Conservation (phyloP, 1,284 basidiomycete species). For the Rhizopogon hawkerae region DNA sequence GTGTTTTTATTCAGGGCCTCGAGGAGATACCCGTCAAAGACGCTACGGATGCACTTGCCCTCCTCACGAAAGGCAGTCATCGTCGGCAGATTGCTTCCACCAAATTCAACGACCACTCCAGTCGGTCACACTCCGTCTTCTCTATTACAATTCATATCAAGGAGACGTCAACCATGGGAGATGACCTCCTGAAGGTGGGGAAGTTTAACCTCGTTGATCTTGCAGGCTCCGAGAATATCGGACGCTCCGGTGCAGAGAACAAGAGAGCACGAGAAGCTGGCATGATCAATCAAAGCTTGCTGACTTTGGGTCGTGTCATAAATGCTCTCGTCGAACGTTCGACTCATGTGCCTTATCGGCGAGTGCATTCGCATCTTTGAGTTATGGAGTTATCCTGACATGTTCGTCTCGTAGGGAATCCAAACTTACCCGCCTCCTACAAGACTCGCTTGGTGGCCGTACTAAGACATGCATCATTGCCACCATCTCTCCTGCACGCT, state of each 20-base stretch:
- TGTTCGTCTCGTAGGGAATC: slow-evolving; percentile 50
- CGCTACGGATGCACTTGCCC: slow-evolving; percentile 75
- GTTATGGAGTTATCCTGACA: not conserved
- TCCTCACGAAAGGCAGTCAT: slow-evolving; percentile 84
- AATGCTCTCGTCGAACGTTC: slow-evolving; percentile 93
- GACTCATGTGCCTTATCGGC: slow-evolving; percentile 91
- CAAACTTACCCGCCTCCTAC: slow-evolving; percentile 92
- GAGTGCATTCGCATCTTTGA: slow-evolving; percentile 14
- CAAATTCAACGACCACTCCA: slow-evolving; percentile 96
- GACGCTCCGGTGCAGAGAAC: slow-evolving; percentile 91
- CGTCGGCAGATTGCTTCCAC: slow-evolving; percentile 93
- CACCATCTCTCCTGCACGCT: slow-evolving; percentile 85
- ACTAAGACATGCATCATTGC: slow-evolving; percentile 99
- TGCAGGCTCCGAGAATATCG: slow-evolving; percentile 97
- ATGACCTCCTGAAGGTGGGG: slow-evolving; percentile 87
- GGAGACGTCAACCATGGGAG: slow-evolving; percentile 69
- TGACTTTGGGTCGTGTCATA: slow-evolving; percentile 95
- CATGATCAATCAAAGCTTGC: slow-evolving; percentile 97
- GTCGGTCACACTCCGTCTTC: slow-evolving; percentile 98
- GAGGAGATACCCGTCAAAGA: slow-evolving; percentile 86
- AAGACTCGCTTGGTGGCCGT: slow-evolving; percentile 97
- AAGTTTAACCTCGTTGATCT: slow-evolving; percentile 97
- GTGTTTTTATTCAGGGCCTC: slow-evolving; percentile 90
- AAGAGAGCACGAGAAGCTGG: slow-evolving; percentile 94
- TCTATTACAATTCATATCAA: slow-evolving; percentile 92